phyloP scores from a whole-genome alignment of 306 rosid genomes.

The Prunus mira region DNA sequence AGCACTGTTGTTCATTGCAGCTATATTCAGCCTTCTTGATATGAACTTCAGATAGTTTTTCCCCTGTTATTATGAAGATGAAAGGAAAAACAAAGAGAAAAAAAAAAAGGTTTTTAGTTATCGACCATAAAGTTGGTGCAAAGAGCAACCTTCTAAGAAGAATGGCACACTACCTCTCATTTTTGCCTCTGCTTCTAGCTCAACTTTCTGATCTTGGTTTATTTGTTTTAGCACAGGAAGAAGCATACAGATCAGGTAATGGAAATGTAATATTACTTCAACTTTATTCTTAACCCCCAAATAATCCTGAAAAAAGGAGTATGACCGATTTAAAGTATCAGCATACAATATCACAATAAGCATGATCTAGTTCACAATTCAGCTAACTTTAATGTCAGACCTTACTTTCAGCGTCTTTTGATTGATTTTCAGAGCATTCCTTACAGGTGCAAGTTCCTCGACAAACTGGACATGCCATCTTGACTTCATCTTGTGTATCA shows the following conservation, averaged over 20 bases:
- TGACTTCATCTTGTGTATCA: slow-evolving; percentile 78
- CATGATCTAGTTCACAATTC: slow-evolving; percentile 19
- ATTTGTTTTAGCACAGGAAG: slow-evolving; percentile 86
- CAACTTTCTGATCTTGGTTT: slow-evolving; percentile 58
- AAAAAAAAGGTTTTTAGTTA: neutral
- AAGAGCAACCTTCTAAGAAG: slow-evolving; percentile 15
- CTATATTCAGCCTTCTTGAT: slow-evolving; percentile 64
- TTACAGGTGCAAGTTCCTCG: slow-evolving; percentile 86
- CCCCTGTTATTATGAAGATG: slow-evolving; percentile 48
- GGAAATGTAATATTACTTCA: slow-evolving; percentile 67
- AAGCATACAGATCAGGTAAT: slow-evolving; percentile 82
- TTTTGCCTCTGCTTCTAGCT: slow-evolving; percentile 68
- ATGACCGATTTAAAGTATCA: slow-evolving; percentile 30
- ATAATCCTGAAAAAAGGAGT: slow-evolving; percentile 54
- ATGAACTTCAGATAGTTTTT: slow-evolving; percentile 52
- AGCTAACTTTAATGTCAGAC: slow-evolving; percentile 67
- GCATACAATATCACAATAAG: slow-evolving; percentile 25
- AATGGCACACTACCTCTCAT: slow-evolving; percentile 48
- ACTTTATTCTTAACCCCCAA: slow-evolving; percentile 53
- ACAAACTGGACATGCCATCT: slow-evolving; percentile 91
- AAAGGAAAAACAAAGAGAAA: slow-evolving; percentile 1
- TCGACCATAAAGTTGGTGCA: slow-evolving; percentile 15
- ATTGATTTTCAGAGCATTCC: slow-evolving; percentile 67
- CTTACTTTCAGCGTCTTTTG: slow-evolving; percentile 83
- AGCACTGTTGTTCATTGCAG: slow-evolving; percentile 48